Conservation (phyloP, 306 rosid genomes). For the Dalbergia cochinchinensis region DNA sequence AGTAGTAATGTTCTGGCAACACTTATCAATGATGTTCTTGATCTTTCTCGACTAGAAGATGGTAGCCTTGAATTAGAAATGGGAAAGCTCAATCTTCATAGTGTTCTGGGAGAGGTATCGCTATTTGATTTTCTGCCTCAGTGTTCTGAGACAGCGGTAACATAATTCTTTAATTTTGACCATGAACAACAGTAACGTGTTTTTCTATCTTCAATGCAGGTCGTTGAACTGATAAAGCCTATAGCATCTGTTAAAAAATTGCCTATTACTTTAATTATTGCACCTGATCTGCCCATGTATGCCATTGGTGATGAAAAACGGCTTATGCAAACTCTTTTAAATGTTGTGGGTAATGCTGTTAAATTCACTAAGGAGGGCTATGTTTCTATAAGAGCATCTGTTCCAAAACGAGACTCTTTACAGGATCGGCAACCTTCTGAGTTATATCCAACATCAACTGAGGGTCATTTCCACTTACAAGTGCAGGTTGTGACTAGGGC, state of each 20-base stretch:
- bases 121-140: constrained; percentile 27
- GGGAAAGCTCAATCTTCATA: constrained; percentile 79
- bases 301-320: constrained; percentile 87
- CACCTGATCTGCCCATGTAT: constrained; percentile 80
- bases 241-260: constrained; percentile 86
- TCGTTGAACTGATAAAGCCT: constrained; percentile 74
- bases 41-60: constrained; percentile 96
- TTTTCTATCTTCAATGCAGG: constrained; percentile 56
- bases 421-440: constrained; percentile 84
- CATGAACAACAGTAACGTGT: constrained; percentile 10
- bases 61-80: constrained; percentile 86
- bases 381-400: constrained; percentile 77
- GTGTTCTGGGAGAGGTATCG: constrained; percentile 73
- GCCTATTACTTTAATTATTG: constrained; percentile 68
- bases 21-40: constrained; percentile 84
- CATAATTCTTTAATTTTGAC: constrained; percentile 28
- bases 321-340: constrained; percentile 79
- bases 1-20: constrained; percentile 86
- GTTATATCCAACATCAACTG: constrained; percentile 71
- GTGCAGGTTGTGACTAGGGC: constrained; percentile 67
- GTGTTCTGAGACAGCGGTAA: constrained; percentile 29
- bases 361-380: constrained; percentile 90
- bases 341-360: constrained; percentile 86
- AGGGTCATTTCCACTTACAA: constrained; percentile 72
- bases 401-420: constrained; percentile 77